Evolutionary conservation across 2,329 filamentous ascomycete species (phyloP), one percentile per base, ranked within the genome.

Genomic region (Leptodontidium sp.): DNA sequence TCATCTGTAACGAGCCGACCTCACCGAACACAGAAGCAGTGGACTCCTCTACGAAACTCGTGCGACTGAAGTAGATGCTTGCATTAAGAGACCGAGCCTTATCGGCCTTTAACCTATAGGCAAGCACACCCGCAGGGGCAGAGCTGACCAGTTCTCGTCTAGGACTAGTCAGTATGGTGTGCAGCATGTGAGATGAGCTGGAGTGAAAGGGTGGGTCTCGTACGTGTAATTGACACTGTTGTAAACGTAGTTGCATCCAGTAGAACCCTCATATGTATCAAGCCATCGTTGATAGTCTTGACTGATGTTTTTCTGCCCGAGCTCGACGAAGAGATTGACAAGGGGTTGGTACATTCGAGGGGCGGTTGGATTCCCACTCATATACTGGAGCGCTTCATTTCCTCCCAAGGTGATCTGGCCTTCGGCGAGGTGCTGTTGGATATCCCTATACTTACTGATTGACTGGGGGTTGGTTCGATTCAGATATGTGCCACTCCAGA

Each of bases 251-350:
- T 45, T 45, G 40, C 40, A 45, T 45, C 40, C 40, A 45, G 40
- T 45, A 45, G 40, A 45, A 45, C 26, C 29, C 38, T 15, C 55
- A 38, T 58, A 58, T 58, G 38, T 38, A 38, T 35, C 38, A 17
- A 58, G 32, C 55, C 55, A 58, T 38, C 55, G 38, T 58, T 58
- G 55, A 38, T 38, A 58, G 26, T 21, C 38, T n/a, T 32, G 53
- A 26, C 53, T 32, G 53, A 26, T 57, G 52, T 29, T 21, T 14
- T 26, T 57, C 52, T 38, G 55, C 81, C 40, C 40, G 40, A 45
- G 40, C 40, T 45, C 40, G 40, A 45, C 40, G 40, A 45, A 45
- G 40, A 45, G 40, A 45, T 45, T 45, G 40, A 45, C 40, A 45
- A 45, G 40, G 40, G 40, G 40, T 12, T 45, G 40, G 15, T 45